phyloP scores from a whole-genome alignment of 2,329 filamentous ascomycete species.

The Alternaria sp. region DNA sequence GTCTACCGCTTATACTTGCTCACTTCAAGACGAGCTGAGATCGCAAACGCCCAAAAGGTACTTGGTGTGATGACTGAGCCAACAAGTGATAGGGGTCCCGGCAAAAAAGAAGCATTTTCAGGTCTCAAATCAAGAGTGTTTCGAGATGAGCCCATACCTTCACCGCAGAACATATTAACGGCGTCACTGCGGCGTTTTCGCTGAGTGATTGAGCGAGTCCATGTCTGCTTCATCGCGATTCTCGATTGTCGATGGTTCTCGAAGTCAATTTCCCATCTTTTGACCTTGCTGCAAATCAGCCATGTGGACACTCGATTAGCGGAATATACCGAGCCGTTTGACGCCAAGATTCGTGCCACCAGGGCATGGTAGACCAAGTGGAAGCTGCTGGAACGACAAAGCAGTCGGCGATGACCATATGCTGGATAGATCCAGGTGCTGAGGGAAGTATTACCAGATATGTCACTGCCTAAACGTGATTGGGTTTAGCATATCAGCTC shows the following conservation, averaged over 20 bases:
- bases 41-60: not conserved
- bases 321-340: not conserved
- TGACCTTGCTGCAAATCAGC: not conserved
- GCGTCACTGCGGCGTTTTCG: not conserved
- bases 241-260: not conserved
- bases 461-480: not conserved
- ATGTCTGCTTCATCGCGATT: not conserved
- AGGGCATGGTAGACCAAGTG: not conserved
- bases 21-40: not conserved
- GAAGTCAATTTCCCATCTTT: not conserved
- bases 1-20: not conserved
- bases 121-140: not conserved
- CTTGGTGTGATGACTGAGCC: not conserved
- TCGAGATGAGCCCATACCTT: not conserved
- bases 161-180: not conserved
- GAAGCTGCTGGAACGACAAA: conserved; percentile 1
- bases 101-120: not conserved
- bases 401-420: conserved; percentile 1
- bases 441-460: not conserved
- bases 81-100: not conserved
- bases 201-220: not conserved
- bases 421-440: not conserved
- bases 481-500: not conserved
- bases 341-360: not conserved
- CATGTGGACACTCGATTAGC: not conserved